A percentile compares a stretch with the other conserved stretches of the same genome.
phyloP scores from a whole-genome alignment of 768 basidiomycete genomes.

The Pilatotrama ljubarskyi region DNA sequence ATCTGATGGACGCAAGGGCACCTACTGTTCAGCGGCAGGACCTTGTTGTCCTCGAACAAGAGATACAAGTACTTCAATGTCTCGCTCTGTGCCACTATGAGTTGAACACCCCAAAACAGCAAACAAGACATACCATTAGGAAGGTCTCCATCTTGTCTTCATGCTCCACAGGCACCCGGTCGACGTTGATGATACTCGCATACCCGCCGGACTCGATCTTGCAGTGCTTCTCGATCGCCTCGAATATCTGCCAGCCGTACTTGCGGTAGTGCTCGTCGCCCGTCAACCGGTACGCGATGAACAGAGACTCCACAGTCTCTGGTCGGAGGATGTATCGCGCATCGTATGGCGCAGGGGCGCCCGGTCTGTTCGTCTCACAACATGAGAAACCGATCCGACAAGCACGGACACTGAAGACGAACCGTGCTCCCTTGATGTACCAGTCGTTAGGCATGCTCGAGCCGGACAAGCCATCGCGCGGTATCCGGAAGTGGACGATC shows the following conservation, averaged over 20 bases:
- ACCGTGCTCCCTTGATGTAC: constrained; percentile 89
- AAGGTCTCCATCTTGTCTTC: constrained; percentile 98
- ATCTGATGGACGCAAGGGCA: constrained; percentile 20
- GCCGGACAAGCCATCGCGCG: constrained; percentile 52
- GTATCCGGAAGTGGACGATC: constrained; percentile 81
- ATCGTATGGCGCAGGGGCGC: constrained; percentile 55
- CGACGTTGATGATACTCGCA: constrained; percentile 82
- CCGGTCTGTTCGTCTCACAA: constrained; percentile 19
- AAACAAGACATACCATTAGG: constrained; percentile 61
- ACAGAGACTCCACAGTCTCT: constrained; percentile 93
- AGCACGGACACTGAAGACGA: constrained; percentile 23
- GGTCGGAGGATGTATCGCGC: constrained; percentile 95
- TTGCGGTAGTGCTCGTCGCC: constrained; percentile 80
- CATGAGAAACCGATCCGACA: not conserved
- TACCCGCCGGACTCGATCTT: constrained; percentile 79
- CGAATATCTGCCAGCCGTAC: constrained; percentile 87
- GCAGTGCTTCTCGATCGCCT: constrained; percentile 85
- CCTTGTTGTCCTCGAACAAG: constrained; percentile 71
- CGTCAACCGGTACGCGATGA: constrained; percentile 88
- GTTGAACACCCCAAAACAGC: not conserved
- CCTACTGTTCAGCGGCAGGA: constrained; percentile 76
- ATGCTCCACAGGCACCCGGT: constrained; percentile 61
- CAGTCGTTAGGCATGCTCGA: constrained; percentile 62
- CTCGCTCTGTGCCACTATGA: constrained; percentile 58
- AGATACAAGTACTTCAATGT: constrained; percentile 91